Base-by-base conservation (phyloP, 2,329 filamentous ascomycete species). In the Penicillium glabrum region DNA sequence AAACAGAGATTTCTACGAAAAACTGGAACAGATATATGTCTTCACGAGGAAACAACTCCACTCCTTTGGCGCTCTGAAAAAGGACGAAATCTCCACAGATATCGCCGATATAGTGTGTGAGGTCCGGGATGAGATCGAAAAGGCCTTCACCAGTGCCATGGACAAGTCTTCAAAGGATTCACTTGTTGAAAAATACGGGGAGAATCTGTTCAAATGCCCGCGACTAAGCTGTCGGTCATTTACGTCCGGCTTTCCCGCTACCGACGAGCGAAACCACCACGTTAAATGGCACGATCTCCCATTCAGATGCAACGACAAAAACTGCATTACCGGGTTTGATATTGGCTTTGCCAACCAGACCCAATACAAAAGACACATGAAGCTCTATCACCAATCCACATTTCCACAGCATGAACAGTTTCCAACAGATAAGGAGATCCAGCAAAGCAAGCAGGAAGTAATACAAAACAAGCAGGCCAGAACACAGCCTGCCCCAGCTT, bases 321-420 rank as follows among this genome's bases (percentile, higher is more conserved):
- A 46, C 13, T 53, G 51, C 24, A 45, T 41, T 10, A 39, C 37
- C 37, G 37, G 51, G 3, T 53, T 43, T 35, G 44, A 53, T 13
- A 53, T 53, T 31, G 51, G 51, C 16, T 53, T 47, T 21, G 29
- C 23, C n/a, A 37, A 31, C 16, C 21, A 39, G n/a, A 19, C 44
- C n/a, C 31, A 53, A 11, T 47, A 46, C 33, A 53, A 53, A 16
- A 53, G 33, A 33, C 51, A 53, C 19, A 53, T 47, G 51, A 53
- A 24, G n/a, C 26, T 23, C 5, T 39, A 47, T 7, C 51, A 53
- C 43, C 51, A 31, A 31, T 43, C 51, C 7, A 4, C 37, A 3
- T 21, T 31, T 46, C 9, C 43, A 19, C 35, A n/a, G 7, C 31
- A 39, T 9, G 23, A 29, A 5, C 39, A 53, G 14, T 53, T 46